Conservation (phyloP, 2,329 filamentous ascomycete genomes). For the Fusarium tupiense region DNA sequence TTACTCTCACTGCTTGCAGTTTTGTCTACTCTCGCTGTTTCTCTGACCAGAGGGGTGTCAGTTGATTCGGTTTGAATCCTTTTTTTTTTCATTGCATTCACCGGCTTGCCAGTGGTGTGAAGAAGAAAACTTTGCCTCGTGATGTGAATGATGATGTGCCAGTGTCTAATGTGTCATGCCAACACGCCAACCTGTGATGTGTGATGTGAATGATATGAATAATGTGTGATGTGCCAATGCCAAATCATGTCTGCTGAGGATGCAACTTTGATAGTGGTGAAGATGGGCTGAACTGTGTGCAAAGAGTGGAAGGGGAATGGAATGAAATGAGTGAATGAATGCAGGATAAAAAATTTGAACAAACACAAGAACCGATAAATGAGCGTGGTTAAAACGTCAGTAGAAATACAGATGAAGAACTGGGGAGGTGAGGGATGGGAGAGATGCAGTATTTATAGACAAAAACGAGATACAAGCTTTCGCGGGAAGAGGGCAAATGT, state of each 20-base stretch:
- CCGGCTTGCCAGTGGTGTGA: neutral
- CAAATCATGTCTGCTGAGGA: neutral
- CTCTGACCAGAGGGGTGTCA: neutral
- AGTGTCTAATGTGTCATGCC: neutral
- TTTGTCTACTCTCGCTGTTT: neutral
- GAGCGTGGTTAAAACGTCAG: neutral
- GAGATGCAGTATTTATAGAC: neutral
- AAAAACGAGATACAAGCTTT: neutral
- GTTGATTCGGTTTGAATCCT: neutral
- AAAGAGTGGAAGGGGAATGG: neutral
- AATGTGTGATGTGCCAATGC: neutral
- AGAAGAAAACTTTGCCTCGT: neutral
- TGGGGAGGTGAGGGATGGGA: neutral
- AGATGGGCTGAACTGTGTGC: neutral
- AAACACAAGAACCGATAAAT: neutral
- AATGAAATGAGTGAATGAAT: neutral
- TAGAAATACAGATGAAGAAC: neutral
- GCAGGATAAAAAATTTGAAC: fast-evolving
- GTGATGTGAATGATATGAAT: neutral
- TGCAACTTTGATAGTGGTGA: neutral
- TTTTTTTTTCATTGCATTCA: conserved; percentile 9
- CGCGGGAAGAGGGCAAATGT: neutral
- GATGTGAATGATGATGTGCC: neutral
- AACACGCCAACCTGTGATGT: neutral
- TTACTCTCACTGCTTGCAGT: neutral